Percentiles rank a stretch among this genome's conserved stretches.
Conservation (phyloP, 1,284 basidiomycete genomes). For the Grifola frondosa region DNA sequence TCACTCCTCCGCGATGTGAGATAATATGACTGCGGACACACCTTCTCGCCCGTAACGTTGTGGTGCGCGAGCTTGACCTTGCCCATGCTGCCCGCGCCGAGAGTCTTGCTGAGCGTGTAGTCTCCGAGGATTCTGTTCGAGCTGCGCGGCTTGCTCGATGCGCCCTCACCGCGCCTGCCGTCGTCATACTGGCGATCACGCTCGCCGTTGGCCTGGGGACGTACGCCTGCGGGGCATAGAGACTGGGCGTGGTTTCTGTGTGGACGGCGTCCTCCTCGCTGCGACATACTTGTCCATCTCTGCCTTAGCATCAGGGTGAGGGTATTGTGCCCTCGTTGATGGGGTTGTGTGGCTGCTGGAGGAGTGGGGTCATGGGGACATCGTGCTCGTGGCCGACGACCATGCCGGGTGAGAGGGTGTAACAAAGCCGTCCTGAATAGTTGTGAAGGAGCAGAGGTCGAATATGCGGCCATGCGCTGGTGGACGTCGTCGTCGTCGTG, state of each 20-base stretch:
- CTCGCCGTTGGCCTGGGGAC: slow-evolving; percentile 32
- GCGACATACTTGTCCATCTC: slow-evolving; percentile 24
- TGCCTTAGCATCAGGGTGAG: slow-evolving; percentile 12
- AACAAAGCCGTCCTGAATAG: slow-evolving; percentile 42
- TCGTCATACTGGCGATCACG: slow-evolving; percentile 30
- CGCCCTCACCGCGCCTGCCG: slow-evolving; percentile 28
- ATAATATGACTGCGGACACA: slow-evolving; percentile 33
- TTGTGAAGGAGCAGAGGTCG: slow-evolving; percentile 33
- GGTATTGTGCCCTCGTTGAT: slow-evolving; percentile 13
- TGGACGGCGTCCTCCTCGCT: slow-evolving; percentile 24
- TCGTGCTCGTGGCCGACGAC: slow-evolving; percentile 60
- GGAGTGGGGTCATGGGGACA: slow-evolving; percentile 36
- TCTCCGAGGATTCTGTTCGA: slow-evolving; percentile 81
- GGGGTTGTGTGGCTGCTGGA: slow-evolving; percentile 16
- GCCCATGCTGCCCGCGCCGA: slow-evolving; percentile 98
- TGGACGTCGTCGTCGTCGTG: slow-evolving; percentile 13
- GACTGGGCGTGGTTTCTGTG: slow-evolving; percentile 55
- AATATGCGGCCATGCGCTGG: slow-evolving; percentile 37
- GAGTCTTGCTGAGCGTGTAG: slow-evolving; percentile 95
- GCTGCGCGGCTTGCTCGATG: slow-evolving; percentile 37
- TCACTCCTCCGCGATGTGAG: background rate
- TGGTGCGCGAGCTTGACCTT: slow-evolving; percentile 97
- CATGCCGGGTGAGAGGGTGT: slow-evolving; percentile 62
- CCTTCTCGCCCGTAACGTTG: slow-evolving; percentile 90
- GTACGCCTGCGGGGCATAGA: slow-evolving; percentile 68